phyloP scores from a whole-genome alignment of 106 monocot genomes.

The Alisma plantagoaquatica region DNA sequence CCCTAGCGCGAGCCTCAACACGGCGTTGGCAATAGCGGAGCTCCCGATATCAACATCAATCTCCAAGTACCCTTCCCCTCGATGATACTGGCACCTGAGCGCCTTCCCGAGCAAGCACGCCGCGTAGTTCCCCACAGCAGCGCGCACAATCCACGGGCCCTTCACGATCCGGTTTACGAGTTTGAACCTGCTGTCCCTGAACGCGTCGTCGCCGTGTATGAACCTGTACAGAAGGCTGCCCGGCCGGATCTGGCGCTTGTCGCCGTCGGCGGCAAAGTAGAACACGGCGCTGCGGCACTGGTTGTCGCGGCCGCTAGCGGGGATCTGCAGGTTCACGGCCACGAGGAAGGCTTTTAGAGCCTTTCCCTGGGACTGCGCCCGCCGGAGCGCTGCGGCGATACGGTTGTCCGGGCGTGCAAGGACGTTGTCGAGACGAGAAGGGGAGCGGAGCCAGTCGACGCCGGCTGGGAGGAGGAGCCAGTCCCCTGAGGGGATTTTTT shows the following conservation, averaged over 20 bases:
- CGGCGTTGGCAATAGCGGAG: conserved; percentile 15
- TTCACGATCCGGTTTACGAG: conserved; percentile 12
- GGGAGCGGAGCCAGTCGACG: conserved; percentile 15
- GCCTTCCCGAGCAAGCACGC: conserved; percentile 9
- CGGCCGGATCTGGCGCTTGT: conserved; percentile 3
- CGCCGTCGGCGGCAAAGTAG: conserved; percentile 18
- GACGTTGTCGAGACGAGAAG: conserved; percentile 13
- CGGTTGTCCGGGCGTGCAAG: conserved; percentile 18
- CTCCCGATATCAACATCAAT: conserved; percentile 17
- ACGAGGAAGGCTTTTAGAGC: conserved; percentile 14
- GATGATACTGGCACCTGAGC: conserved; percentile 10
- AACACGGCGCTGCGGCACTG: conserved; percentile 20
- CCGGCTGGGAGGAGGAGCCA: conserved; percentile 18
- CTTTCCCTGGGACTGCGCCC: neutral
- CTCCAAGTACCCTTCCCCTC: conserved; percentile 14
- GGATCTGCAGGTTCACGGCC: conserved; percentile 21
- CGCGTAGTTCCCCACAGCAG: conserved; percentile 9
- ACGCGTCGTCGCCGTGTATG: conserved; percentile 16
- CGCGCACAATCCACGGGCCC: conserved; percentile 13
- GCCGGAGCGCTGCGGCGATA: neutral
- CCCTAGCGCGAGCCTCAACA: conserved; percentile 11
- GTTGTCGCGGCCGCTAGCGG: neutral
- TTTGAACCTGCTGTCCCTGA: conserved; percentile 9
- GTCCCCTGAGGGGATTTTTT: conserved; percentile 14
- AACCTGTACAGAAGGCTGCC: conserved; percentile 11